phyloP scores from a whole-genome alignment of 2,329 filamentous ascomycete species.

The Lomentospora prolificans region DNA sequence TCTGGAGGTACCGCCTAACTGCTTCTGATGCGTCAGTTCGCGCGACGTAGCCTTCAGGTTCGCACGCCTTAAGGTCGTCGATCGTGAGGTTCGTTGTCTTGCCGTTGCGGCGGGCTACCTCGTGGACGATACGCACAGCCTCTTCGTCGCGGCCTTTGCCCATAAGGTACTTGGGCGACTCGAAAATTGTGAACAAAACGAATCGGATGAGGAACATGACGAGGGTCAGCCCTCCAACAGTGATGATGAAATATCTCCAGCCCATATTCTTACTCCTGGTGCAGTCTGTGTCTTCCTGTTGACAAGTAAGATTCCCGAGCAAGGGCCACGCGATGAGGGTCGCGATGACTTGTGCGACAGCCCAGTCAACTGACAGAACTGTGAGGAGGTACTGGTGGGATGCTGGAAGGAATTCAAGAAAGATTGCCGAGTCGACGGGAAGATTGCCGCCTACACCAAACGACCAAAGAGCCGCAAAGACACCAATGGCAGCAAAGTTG shows the following conservation, averaged over 20 bases:
- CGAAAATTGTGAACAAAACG: slow-evolving; percentile 35
- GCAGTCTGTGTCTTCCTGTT: slow-evolving; percentile 23
- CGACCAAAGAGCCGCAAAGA: slow-evolving; percentile 49
- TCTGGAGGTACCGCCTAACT: slow-evolving; percentile 20
- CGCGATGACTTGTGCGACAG: slow-evolving; percentile 38
- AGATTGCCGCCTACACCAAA: slow-evolving; percentile 39
- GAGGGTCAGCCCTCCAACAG: slow-evolving; percentile 33
- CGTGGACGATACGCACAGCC: slow-evolving; percentile 35
- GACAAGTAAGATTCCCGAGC: slow-evolving; percentile 30
- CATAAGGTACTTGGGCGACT: slow-evolving; percentile 37
- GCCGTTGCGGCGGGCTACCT: slow-evolving; percentile 31
- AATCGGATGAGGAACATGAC: slow-evolving; percentile 33
- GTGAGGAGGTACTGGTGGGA: slow-evolving; percentile 37
- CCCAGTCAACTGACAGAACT: slow-evolving; percentile 38
- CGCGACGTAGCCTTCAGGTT: slow-evolving; percentile 20
- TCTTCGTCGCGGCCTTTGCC: slow-evolving; percentile 33
- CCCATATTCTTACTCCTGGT: slow-evolving; percentile 34
- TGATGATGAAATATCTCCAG: slow-evolving; percentile 38
- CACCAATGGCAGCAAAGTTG: slow-evolving; percentile 53
- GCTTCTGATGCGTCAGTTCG: slow-evolving; percentile 21
- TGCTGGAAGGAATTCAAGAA: slow-evolving; percentile 39
- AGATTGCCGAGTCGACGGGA: slow-evolving; percentile 40
- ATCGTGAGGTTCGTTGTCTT: slow-evolving; percentile 23
- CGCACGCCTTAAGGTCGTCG: slow-evolving; percentile 31
- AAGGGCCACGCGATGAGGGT: slow-evolving; percentile 35